phyloP scores from a whole-genome alignment of 176 grass and related monocot species.

The Lolium perenne region DNA sequence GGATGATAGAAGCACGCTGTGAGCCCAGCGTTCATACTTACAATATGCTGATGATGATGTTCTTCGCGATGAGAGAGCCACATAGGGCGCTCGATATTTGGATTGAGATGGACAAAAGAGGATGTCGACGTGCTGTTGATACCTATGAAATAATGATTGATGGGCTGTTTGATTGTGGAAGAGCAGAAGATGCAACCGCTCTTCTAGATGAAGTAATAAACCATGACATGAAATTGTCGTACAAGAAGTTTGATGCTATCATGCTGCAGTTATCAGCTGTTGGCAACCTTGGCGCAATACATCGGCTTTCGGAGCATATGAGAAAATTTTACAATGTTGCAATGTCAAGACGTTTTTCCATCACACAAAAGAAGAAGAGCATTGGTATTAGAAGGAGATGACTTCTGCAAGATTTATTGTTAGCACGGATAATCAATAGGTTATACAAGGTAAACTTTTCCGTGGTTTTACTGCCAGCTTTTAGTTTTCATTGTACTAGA shows the following conservation, averaged over 20 bases:
- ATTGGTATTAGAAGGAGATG: constrained; percentile 73
- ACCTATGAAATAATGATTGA: constrained; percentile 84
- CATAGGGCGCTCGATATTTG: constrained; percentile 74
- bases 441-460: constrained; percentile 30
- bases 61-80: constrained; percentile 76
- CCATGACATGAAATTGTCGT: constrained; percentile 69
- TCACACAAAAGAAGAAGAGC: constrained; percentile 91
- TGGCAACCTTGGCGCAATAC: constrained; percentile 73
- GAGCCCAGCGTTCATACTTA: constrained; percentile 96
- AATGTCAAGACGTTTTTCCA: constrained; percentile 80
- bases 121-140: constrained; percentile 67
- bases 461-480: constrained; percentile 22
- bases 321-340: constrained; percentile 92
- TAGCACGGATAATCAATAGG: not conserved
- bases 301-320: constrained; percentile 90
- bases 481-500: not conserved
- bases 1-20: constrained; percentile 74
- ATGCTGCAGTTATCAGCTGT: constrained; percentile 67
- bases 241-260: constrained; percentile 79
- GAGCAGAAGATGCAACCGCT: constrained; percentile 57
- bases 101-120: constrained; percentile 81
- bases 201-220: constrained; percentile 90
- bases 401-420: not conserved
- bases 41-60: constrained; percentile 94
- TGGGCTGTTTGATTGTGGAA: constrained; percentile 81